phyloP scores from a whole-genome alignment of 495 filamentous ascomycete species.

The Aspergillus nanangensis region DNA sequence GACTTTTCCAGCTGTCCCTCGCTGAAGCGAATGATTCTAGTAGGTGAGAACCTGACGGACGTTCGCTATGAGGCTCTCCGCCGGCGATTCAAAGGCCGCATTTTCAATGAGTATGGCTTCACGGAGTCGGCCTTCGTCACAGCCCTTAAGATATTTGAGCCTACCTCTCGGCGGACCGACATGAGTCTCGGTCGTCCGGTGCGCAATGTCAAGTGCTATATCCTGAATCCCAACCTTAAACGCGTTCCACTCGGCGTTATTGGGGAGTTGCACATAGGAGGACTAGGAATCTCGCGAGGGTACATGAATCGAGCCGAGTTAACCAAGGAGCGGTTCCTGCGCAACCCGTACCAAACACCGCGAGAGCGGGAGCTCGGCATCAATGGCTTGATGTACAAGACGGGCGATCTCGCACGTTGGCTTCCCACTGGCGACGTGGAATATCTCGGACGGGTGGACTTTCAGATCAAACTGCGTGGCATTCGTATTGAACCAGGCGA shows the following conservation, averaged over 20 bases:
- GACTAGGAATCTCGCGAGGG: not conserved
- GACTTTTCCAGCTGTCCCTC: not conserved
- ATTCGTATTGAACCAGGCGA: slow-evolving; percentile 45
- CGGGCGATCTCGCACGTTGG: slow-evolving; percentile 11
- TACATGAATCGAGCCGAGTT: not conserved
- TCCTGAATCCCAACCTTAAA: not conserved
- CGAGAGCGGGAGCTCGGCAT: not conserved
- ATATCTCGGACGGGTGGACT: slow-evolving; percentile 26
- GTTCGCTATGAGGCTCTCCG: not conserved
- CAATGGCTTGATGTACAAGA: slow-evolving; percentile 3
- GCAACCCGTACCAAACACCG: not conserved
- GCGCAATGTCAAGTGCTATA: not conserved
- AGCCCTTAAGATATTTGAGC: not conserved
- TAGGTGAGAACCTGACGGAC: not conserved
- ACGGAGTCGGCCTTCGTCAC: not conserved
- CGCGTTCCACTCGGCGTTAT: not conserved
- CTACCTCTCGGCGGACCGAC: not conserved
- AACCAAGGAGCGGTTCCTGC: not conserved
- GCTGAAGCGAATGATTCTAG: not conserved
- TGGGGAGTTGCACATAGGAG: not conserved
- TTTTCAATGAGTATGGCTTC: not conserved
- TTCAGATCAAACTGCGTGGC: slow-evolving; percentile 42
- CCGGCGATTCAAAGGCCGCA: not conserved
- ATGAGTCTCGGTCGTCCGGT: not conserved
- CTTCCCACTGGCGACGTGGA: slow-evolving; percentile 20